Percentiles rank a stretch among this genome's conserved stretches.
Conservation (phyloP, 129 eudicot species). For the Tagetes patula region DNA sequence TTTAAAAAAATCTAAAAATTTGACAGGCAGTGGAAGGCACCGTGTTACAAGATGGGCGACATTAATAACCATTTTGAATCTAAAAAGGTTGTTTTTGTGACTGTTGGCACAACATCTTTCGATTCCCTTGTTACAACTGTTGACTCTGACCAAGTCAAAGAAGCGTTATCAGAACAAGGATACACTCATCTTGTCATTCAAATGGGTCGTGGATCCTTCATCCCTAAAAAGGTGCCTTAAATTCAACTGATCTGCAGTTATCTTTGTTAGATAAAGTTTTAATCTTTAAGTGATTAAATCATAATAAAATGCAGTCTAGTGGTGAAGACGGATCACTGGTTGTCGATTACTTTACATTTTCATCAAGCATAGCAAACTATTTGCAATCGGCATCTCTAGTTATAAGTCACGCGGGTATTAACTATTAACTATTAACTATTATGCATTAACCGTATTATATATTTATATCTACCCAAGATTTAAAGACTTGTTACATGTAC, state of each 20-base stretch:
- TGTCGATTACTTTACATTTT: slow-evolving; percentile 87
- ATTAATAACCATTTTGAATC: slow-evolving; percentile 18
- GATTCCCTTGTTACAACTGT: slow-evolving; percentile 83
- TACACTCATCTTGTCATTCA: slow-evolving; percentile 85
- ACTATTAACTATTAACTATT: too few relatives aligned
- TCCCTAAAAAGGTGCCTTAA: slow-evolving; percentile 68
- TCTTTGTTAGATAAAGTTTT: background rate
- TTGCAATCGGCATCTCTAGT: slow-evolving; percentile 86
- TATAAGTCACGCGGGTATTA: slow-evolving; percentile 72
- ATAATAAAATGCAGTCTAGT: slow-evolving; percentile 45
- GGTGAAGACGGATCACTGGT: slow-evolving; percentile 63
- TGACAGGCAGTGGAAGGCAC: slow-evolving; percentile 14
- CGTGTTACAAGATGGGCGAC: slow-evolving; percentile 37
- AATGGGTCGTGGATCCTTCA: slow-evolving; percentile 91
- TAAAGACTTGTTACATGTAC: too few relatives aligned
- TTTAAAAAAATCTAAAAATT: background rate
- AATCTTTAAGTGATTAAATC: background rate
- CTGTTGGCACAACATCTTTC: slow-evolving; percentile 93
- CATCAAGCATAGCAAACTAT: slow-evolving; percentile 79
- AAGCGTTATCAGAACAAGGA: slow-evolving; percentile 63
- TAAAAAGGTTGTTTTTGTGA: slow-evolving; percentile 73
- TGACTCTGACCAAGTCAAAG: slow-evolving; percentile 58
- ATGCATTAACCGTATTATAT: too few relatives aligned
- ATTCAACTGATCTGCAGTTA: background rate
- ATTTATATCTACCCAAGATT: too few relatives aligned